phyloP scores from a whole-genome alignment of 495 filamentous ascomycete genomes.

The Penicillium odoratum region DNA sequence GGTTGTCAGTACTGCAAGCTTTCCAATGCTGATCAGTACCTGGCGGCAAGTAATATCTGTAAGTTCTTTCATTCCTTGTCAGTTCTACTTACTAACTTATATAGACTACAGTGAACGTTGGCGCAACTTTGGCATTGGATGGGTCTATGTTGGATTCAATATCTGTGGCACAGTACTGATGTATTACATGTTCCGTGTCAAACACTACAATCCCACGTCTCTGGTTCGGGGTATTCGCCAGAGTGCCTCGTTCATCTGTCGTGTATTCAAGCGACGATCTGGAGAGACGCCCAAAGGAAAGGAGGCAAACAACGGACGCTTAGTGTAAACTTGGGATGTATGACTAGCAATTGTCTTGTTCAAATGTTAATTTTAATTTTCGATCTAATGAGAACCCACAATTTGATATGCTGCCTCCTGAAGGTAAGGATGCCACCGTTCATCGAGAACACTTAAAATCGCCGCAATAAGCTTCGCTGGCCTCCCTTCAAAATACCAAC shows the following conservation, averaged over 20 bases:
- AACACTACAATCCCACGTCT: conserved; percentile 43
- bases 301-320: conserved; percentile 51
- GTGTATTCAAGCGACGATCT: conserved; percentile 46
- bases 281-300: conserved; percentile 58
- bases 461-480: conserved; percentile 27
- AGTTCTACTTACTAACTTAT: conserved; percentile 6
- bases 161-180: conserved; percentile 65
- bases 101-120: conserved; percentile 60
- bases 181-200: conserved; percentile 64
- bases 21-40: conserved; percentile 60
- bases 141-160: conserved; percentile 77
- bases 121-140: conserved; percentile 73
- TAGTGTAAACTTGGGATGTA: conserved; percentile 20
- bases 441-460: conserved; percentile 28
- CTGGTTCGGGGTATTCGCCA: conserved; percentile 31
- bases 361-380: not conserved
- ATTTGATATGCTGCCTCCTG: conserved; percentile 7
- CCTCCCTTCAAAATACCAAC: conserved; percentile 37
- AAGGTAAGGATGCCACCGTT: conserved; percentile 33
- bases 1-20: conserved; percentile 65
- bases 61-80: conserved; percentile 11
- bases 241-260: conserved; percentile 34
- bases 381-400: not conserved
- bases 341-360: no score
- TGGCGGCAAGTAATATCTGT: conserved; percentile 53